Base-by-base conservation (phyloP, 2,329 filamentous ascomycete species). In the Alternaria solani region DNA sequence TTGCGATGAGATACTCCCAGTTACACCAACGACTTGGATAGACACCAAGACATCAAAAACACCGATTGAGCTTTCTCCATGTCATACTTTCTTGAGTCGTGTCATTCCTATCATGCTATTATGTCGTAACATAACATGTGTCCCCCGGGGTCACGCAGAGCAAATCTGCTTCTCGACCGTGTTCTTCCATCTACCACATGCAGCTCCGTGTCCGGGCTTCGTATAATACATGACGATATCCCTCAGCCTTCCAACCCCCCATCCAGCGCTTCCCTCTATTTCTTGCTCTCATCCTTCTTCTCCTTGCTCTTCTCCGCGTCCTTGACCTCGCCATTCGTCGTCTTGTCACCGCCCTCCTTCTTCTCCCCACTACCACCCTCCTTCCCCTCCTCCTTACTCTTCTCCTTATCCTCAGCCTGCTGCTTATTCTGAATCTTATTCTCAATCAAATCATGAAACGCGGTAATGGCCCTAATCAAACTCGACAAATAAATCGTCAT, bases 401-500 rank as follows among this genome's bases (percentile, higher is more conserved):
- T 87, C 71, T 98, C 94, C 82, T 94, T 94, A 75, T 99, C 95
- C 76, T 98, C 95, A 75, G 96, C 91, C 79, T 96, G 92, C 81
- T 98, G 94, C 79, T 94, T 88, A 82, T 99, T 99, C 84, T 98
- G 94, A 70, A 98, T 97, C 87, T 99, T 99, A 85, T 99, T 99
- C 84, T 99, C 95, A 69, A 99, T 99, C 69, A 99, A 83, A 78
- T 99, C 95, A 80, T 99, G 95, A 89, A 98, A 99, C 7, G 95
- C 95, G 12, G 95, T 98, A 76, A 99, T 99, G 58, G 95, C 95
- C 63, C 95, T 88, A 81, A 99, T 98, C 83, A 98, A 83, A 83
- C 92, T 96, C 82, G 92, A 96, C 55, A 99, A 86, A 81, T 99
- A 99, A 79, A 99, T 98, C 53, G 94, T 89, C 92, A 99, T 97